phyloP scores from a whole-genome alignment of 805 yeast genomes.

The Pichia membranifaciens region DNA sequence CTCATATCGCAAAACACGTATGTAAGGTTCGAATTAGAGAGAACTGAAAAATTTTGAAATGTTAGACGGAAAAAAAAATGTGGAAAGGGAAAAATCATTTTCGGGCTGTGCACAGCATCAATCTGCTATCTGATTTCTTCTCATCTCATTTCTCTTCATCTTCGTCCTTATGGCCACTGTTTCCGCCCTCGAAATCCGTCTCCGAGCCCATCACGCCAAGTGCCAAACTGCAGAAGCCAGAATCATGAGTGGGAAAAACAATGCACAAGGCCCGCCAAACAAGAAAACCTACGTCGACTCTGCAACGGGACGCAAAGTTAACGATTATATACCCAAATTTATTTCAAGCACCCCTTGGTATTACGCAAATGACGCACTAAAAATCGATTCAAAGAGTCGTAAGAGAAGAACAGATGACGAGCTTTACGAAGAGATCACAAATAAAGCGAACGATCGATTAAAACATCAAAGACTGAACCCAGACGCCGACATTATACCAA shows the following conservation, averaged over 20 bases:
- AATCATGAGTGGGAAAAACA: conserved; percentile 1
- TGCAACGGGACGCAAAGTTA: conserved; percentile 24
- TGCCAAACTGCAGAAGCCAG: neutral
- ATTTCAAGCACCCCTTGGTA: conserved; percentile 40
- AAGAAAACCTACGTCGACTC: conserved; percentile 16
- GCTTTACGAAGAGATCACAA: conserved; percentile 14
- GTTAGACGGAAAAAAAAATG: neutral
- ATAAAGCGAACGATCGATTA: conserved; percentile 38
- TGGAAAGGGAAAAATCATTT: neutral
- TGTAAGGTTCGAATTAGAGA: conserved; percentile 1
- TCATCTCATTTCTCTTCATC: neutral
- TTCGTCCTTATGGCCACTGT: too few species aligned
- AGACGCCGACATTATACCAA: conserved; percentile 33
- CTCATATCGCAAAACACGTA: too few species aligned
- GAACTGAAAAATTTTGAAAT: neutral
- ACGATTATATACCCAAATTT: conserved; percentile 36
- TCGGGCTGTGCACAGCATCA: conserved; percentile 1
- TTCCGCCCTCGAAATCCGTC: too few species aligned
- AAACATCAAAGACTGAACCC: conserved; percentile 52
- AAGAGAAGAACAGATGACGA: conserved; percentile 26
- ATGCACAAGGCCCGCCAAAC: conserved; percentile 6
- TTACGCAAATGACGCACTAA: conserved; percentile 23
- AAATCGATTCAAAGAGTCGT: conserved; percentile 25
- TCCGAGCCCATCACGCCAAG: too few species aligned
- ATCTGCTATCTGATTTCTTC: neutral